Evolutionary conservation across 2,329 filamentous ascomycete species (phyloP).

Genomic region (Apiospora saccharicola): DNA sequence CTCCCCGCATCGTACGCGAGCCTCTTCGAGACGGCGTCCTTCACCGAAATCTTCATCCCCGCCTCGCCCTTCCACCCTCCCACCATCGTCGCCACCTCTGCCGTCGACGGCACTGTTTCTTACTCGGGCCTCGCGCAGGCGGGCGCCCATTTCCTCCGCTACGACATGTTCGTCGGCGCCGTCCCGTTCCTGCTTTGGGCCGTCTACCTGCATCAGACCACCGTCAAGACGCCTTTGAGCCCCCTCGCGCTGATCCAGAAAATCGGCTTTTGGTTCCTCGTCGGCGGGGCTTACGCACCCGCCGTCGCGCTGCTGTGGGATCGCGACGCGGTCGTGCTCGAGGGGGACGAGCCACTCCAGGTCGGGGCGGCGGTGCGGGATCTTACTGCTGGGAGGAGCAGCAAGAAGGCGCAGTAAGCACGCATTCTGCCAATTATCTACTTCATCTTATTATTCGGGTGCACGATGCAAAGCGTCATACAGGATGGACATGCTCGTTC

Average conservation of each 20-base stretch:
- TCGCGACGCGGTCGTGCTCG: constrained; percentile 38
- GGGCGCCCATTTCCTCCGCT: constrained; percentile 39
- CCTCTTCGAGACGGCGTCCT: constrained; percentile 36
- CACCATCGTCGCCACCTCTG: constrained; percentile 30
- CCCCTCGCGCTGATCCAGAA: constrained; percentile 32
- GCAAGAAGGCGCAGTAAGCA: background rate
- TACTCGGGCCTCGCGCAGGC: background rate
- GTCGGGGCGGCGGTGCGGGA: background rate
- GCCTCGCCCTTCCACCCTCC: constrained; percentile 30
- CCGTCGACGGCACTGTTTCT: constrained; percentile 31
- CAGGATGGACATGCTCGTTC: too few relatives aligned
- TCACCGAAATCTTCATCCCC: constrained; percentile 38
- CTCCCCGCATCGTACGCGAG: constrained; percentile 25
- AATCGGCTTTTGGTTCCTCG: constrained; percentile 37
- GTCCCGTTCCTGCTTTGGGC: constrained; percentile 40
- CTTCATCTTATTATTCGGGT: too few relatives aligned
- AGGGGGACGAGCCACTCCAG: constrained; percentile 35
- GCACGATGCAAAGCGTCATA: too few relatives aligned
- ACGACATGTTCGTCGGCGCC: constrained; percentile 40
- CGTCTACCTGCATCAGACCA: constrained; percentile 38
- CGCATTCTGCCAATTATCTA: too few relatives aligned
- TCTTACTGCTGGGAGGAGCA: background rate
- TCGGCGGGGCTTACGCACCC: constrained; percentile 36
- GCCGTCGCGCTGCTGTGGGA: constrained; percentile 38
- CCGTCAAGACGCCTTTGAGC: constrained; percentile 33